Evolutionary conservation across 2,329 filamentous ascomycete genomes (phyloP).

Genomic region (Nigrospora sphaerica): DNA sequence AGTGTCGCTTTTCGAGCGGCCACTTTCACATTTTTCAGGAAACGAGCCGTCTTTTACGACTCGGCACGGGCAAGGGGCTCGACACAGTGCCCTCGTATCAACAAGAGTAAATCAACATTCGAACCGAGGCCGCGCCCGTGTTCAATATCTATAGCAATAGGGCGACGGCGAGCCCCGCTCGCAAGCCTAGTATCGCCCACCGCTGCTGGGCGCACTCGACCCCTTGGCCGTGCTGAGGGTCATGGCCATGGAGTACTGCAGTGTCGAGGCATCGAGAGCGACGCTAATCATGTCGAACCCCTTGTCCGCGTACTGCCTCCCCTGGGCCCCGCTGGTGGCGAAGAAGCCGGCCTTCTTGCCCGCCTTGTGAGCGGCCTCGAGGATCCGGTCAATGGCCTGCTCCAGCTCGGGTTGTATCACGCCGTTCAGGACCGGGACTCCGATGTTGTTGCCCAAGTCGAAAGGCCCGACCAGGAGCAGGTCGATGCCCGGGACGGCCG

Average conservation of each 20-base stretch:
- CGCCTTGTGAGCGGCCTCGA: constrained; percentile 49
- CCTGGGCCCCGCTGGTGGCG: constrained; percentile 48
- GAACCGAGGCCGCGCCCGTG: too few relatives aligned
- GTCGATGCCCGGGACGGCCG: constrained; percentile 51
- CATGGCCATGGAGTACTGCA: constrained; percentile 37
- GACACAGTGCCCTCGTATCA: too few relatives aligned
- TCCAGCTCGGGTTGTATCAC: constrained; percentile 52
- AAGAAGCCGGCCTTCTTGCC: constrained; percentile 62
- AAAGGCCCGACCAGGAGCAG: constrained; percentile 62
- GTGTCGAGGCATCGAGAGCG: constrained; percentile 46
- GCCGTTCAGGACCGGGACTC: constrained; percentile 53
- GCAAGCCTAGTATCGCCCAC: constrained; percentile 31
- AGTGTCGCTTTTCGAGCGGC: too few relatives aligned
- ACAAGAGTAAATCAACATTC: too few relatives aligned
- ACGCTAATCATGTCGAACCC: constrained; percentile 58
- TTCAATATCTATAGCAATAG: too few relatives aligned
- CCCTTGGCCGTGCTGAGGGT: constrained; percentile 41
- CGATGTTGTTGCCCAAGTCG: constrained; percentile 58
- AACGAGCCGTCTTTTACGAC: too few relatives aligned
- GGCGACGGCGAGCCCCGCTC: too few relatives aligned
- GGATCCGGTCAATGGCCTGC: constrained; percentile 50
- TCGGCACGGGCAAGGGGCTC: too few relatives aligned
- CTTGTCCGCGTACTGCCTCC: constrained; percentile 43
- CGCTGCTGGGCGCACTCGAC: constrained; percentile 24
- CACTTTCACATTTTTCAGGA: too few relatives aligned